Conservation (phyloP, 2,329 filamentous ascomycete genomes). For the Colletotrichum higginsianum region DNA sequence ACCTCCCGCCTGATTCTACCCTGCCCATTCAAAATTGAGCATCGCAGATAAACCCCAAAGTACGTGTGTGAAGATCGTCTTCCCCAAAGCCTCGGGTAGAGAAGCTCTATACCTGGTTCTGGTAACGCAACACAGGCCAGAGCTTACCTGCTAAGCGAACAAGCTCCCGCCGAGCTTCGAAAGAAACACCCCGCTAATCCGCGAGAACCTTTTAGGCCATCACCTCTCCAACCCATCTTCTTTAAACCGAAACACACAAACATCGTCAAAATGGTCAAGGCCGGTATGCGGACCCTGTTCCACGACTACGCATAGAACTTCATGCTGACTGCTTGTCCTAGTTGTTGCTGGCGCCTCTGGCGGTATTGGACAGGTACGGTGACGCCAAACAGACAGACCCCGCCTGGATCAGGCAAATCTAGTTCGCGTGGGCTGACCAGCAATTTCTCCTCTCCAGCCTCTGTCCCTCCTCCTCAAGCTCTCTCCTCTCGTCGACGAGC, state of each 20-base stretch:
- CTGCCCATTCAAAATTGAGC: conserved; percentile 13
- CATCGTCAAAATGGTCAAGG: conserved; percentile 70
- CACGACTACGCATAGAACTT: neutral
- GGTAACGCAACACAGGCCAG: conserved; percentile 4
- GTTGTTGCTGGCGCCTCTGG: conserved; percentile 96
- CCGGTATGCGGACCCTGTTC: conserved; percentile 62
- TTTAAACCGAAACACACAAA: conserved; percentile 40
- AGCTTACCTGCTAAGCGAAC: conserved; percentile 22
- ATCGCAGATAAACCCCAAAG: conserved; percentile 11
- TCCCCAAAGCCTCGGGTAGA: neutral
- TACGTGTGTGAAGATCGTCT: neutral
- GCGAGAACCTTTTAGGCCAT: conserved; percentile 27
- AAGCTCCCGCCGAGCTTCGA: conserved; percentile 34
- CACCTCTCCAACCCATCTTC: conserved; percentile 8
- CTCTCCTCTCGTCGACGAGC: conserved; percentile 88
- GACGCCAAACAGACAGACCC: conserved; percentile 13
- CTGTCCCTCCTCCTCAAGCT: conserved; percentile 97
- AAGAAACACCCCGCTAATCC: conserved; percentile 42
- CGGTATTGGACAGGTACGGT: conserved; percentile 94
- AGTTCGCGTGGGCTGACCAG: conserved; percentile 43
- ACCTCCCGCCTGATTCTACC: neutral
- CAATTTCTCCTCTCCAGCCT: conserved; percentile 70
- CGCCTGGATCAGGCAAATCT: conserved; percentile 21
- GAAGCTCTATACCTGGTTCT: neutral
- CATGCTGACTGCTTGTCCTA: conserved; percentile 48